Conservation (phyloP, 805 yeast genomes). For the Monosporozyma servazzii region DNA sequence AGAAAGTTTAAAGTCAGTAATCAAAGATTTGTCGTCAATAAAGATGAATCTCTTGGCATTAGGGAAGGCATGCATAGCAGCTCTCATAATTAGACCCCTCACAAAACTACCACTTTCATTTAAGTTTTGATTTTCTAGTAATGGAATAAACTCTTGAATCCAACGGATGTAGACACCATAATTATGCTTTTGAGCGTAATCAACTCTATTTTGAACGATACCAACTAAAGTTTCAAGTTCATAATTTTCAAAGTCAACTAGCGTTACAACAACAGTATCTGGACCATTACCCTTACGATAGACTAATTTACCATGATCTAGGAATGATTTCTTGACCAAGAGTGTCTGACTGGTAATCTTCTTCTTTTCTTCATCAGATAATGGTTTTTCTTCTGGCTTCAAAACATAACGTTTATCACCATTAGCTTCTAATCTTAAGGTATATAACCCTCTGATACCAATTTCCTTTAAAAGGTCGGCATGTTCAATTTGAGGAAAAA, state of each 20-base stretch:
- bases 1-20: conserved; percentile 62
- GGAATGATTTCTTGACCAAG: conserved; percentile 47
- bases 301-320: conserved; percentile 54
- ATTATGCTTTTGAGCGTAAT: conserved; percentile 72
- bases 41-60: conserved; percentile 87
- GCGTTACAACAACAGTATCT: conserved; percentile 66
- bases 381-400: conserved; percentile 33
- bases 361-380: conserved; percentile 31
- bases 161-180: conserved; percentile 82
- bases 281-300: conserved; percentile 36
- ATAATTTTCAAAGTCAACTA: conserved; percentile 64
- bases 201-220: conserved; percentile 77
- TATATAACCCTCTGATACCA: conserved; percentile 43
- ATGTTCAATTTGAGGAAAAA: conserved; percentile 70
- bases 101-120: conserved; percentile 16
- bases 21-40: conserved; percentile 65
- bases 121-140: conserved; percentile 39
- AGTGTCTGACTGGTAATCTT: conserved; percentile 29
- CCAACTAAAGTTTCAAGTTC: conserved; percentile 51
- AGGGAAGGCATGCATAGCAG: conserved; percentile 92
- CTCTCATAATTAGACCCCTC: conserved; percentile 41
- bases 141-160: conserved; percentile 72
- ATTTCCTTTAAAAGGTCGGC: conserved; percentile 52
- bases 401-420: conserved; percentile 32
- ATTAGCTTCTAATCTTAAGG: conserved; percentile 38